Evolutionary conservation across 148 eudicot species (phyloP), one percentile per base, ranked within the genome.

Genomic region (Cornus florida): DNA sequence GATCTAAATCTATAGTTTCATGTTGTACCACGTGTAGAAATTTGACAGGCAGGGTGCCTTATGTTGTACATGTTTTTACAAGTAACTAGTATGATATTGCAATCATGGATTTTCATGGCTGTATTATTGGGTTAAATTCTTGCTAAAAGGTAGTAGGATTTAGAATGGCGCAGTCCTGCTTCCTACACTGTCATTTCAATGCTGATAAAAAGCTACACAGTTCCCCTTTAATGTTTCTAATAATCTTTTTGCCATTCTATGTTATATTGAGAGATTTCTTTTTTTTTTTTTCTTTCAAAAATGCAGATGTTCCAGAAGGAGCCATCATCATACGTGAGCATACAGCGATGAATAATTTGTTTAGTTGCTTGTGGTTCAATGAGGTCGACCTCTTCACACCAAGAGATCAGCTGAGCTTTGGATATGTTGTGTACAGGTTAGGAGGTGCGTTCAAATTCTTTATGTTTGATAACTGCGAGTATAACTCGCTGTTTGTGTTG

Each of bases 311-410:
- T 73, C 99, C 99, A 1, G 99, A 97, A 85, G 98, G 98, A 84
- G 99, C 99, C 32, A 83, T 97, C 67, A 97, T 97, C 59, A 87
- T 94, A 57, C 89, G 97, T 13, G 95, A 97, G 85, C 98, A 97
- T 79, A 92, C 97, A 0, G 85, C 94, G 17, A 32, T 94, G 79
- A 97, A 84, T 70, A 90, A 97, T 73, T 83, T 97, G 62, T 91
- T 94, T 83, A 94, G 99, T 87, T 94, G 98, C 88, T 86, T 97
- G 80, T 97, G 99, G 98, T 97, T 97, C 93, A 97, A 94, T 28
- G 99, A 97, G 90, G 99, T 97, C 60, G 81, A 97, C 77, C 95
- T 92, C 73, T 90, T 94, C 78, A 97, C 99, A 10, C 99, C 99
- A 31, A 90, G 99, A 83, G 99, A 97, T 76, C 98, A 97, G 83